Evolutionary conservation across 495 filamentous ascomycete species (phyloP).

Genomic region (Clavariopsis aquatica): DNA sequence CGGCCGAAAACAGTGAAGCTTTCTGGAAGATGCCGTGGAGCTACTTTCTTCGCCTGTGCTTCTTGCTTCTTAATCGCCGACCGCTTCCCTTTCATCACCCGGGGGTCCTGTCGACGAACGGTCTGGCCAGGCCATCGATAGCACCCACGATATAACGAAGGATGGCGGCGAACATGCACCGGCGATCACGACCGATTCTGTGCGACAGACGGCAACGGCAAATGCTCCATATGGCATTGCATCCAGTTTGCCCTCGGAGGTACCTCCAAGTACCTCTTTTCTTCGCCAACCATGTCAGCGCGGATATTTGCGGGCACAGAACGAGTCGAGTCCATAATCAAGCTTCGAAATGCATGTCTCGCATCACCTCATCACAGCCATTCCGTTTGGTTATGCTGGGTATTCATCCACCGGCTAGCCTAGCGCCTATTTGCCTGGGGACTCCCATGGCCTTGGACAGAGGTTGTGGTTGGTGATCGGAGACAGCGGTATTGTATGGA

Average conservation of each 20-base stretch:
- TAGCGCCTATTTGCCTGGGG: neutral
- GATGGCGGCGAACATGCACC: neutral
- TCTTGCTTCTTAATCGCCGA: neutral
- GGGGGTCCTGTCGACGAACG: neutral
- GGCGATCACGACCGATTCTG: conserved; percentile 1
- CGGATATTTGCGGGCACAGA: conserved; percentile 6
- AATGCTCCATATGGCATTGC: neutral
- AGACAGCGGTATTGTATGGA: neutral
- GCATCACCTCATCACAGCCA: neutral
- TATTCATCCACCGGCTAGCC: conserved; percentile 16
- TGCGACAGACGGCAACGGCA: neutral
- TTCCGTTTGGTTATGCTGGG: no score
- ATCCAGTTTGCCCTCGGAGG: neutral
- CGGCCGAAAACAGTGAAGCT: neutral
- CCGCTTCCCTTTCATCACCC: neutral
- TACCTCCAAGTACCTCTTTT: conserved; percentile 5
- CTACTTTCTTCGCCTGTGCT: neutral
- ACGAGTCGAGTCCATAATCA: neutral
- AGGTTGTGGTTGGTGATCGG: conserved; percentile 1
- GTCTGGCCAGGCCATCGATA: conserved; percentile 8
- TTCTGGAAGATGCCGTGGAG: neutral
- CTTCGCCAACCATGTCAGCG: conserved; percentile 1
- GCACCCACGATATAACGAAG: neutral
- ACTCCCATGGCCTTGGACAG: neutral
- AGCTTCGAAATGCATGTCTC: conserved; percentile 6